phyloP scores from a whole-genome alignment of 768 basidiomycete genomes.

The Boletus huronensis region DNA sequence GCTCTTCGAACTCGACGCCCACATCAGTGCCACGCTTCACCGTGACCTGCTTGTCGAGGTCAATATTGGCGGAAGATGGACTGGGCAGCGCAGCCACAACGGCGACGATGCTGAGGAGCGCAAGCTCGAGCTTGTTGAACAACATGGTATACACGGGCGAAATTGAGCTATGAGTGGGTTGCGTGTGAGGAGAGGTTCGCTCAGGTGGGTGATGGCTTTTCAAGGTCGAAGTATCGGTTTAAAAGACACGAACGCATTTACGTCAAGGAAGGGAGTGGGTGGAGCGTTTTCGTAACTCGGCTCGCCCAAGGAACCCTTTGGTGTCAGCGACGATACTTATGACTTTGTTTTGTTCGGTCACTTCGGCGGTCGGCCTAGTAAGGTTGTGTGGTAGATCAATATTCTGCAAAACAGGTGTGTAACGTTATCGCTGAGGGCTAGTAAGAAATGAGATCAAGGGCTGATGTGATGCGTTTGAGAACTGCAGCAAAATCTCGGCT shows the following conservation, averaged over 20 bases:
- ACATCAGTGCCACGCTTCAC: too few species aligned
- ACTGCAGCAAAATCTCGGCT: too few species aligned
- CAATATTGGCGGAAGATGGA: neutral
- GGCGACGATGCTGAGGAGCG: conserved; percentile 1
- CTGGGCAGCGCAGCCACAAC: neutral
- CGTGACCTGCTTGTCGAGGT: too few species aligned
- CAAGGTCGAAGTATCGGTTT: neutral
- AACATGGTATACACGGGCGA: neutral
- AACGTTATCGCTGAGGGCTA: too few species aligned
- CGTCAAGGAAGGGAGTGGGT: neutral
- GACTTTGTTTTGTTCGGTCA: too few species aligned
- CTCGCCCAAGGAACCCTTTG: neutral
- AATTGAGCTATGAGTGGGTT: neutral
- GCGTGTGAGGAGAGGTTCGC: neutral
- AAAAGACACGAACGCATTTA: neutral
- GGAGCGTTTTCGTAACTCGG: neutral
- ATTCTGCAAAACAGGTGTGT: too few species aligned
- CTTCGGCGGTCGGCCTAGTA: too few species aligned
- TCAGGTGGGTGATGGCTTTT: neutral
- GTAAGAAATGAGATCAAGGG: too few species aligned
- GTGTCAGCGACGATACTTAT: neutral
- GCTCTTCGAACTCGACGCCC: too few species aligned
- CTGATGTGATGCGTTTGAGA: too few species aligned
- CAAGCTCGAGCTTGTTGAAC: conserved; percentile 5
- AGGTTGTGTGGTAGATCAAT: too few species aligned